These are phyloP conservation scores for Colletotrichum ledebouriae DNA, from an alignment of 2,329 filamentous ascomycete genomes.

Conservation along the genomic window DNA sequence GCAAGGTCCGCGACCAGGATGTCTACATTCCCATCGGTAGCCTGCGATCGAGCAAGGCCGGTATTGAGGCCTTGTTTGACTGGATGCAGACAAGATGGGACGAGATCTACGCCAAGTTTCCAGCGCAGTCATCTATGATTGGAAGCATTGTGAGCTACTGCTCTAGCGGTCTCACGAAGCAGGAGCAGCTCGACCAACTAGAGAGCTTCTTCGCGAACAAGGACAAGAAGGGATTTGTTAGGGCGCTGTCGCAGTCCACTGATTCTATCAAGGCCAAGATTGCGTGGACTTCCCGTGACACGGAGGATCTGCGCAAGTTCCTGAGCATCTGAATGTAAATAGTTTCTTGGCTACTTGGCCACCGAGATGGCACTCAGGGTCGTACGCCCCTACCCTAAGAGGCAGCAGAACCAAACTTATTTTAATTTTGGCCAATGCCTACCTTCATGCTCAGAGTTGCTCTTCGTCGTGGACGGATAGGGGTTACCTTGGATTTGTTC, in stretches of 20 bases:
- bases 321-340: slow-evolving; percentile 26
- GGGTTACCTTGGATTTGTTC: no score
- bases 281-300: slow-evolving; percentile 83
- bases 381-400: no score
- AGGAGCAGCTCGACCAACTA: slow-evolving; percentile 81
- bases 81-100: slow-evolving; percentile 94
- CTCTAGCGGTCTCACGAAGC: slow-evolving; percentile 83
- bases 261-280: slow-evolving; percentile 89
- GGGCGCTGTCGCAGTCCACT: slow-evolving; percentile 88
- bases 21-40: slow-evolving; percentile 89
- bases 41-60: slow-evolving; percentile 81
- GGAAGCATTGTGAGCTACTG: slow-evolving; percentile 86
- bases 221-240: slow-evolving; percentile 88
- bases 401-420: no score
- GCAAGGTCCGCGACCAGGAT: slow-evolving; percentile 93
- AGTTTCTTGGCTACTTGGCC: not conserved
- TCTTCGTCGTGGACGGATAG: no score
- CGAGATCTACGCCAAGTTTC: slow-evolving; percentile 82
- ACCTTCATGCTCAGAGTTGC: no score
- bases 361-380: no score
- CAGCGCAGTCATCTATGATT: slow-evolving; percentile 88
- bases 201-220: slow-evolving; percentile 85
- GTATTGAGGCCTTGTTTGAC: slow-evolving; percentile 82
- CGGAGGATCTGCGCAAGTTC: slow-evolving; percentile 78
- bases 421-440: no score